Percentiles rank a stretch among this genome's conserved stretches.
These are phyloP conservation scores for Salix arbutifolia DNA, from an alignment of 345 rosid genomes.

Conservation along the genomic window DNA sequence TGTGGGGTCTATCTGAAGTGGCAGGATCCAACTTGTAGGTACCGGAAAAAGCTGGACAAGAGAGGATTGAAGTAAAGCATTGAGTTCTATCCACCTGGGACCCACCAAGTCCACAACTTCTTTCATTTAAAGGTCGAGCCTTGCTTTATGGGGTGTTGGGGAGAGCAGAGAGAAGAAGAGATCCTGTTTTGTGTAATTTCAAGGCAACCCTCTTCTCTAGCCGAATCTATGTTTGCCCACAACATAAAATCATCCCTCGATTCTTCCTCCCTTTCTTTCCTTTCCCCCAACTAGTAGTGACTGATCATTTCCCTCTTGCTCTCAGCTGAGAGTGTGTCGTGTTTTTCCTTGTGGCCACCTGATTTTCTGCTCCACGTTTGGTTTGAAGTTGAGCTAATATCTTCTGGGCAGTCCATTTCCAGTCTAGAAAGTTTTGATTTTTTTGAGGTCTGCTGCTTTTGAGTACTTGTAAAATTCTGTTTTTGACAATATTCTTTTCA, in stretches of 20 bases:
- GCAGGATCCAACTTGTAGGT: constrained; percentile 3
- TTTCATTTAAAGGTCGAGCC: background rate
- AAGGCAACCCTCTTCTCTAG: constrained; percentile 21
- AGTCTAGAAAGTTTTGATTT: background rate
- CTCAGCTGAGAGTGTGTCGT: constrained; percentile 4
- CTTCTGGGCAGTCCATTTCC: background rate
- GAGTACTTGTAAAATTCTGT: background rate
- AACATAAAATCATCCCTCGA: background rate
- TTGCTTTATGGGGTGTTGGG: constrained; percentile 3
- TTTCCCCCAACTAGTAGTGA: background rate
- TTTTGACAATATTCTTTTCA: background rate
- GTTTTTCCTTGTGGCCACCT: constrained; percentile 15
- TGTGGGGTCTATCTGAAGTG: background rate
- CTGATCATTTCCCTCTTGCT: background rate
- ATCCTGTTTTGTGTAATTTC: constrained; percentile 21
- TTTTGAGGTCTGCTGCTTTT: background rate
- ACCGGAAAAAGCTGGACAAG: constrained; percentile 7
- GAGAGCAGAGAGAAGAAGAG: too few species aligned
- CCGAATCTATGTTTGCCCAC: constrained; percentile 28
- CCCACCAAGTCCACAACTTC: constrained; percentile 23
- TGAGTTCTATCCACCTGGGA: constrained; percentile 21
- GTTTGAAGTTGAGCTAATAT: background rate
- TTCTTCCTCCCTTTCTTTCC: constrained; percentile 13
- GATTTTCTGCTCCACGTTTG: constrained; percentile 18
- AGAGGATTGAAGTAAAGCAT: background rate